Conservation (phyloP, 768 basidiomycete genomes). For the Boletus insuetus region DNA sequence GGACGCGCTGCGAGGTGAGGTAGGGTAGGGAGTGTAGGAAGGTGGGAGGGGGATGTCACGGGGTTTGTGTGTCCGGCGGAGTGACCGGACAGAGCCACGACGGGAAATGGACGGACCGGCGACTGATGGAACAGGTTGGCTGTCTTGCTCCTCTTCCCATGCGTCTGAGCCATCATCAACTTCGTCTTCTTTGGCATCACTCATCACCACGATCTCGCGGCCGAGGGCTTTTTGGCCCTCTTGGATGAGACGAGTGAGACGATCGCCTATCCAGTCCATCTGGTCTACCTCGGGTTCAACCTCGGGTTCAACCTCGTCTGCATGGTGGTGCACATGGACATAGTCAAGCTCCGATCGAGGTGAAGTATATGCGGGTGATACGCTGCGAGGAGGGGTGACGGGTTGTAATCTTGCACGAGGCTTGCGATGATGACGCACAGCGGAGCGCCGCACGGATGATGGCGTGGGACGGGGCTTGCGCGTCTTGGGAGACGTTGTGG, state of each 20-base stretch:
- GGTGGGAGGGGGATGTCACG: conserved; percentile 26
- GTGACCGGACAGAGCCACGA: conserved; percentile 26
- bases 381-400: conserved; percentile 27
- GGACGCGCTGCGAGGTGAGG: conserved; percentile 30
- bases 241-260: conserved; percentile 65
- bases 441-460: conserved; percentile 34
- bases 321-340: too few species aligned
- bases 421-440: conserved; percentile 36
- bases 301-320: conserved; percentile 32
- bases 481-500: too few species aligned
- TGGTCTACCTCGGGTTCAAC: conserved; percentile 39
- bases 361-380: conserved; percentile 27
- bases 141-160: conserved; percentile 65
- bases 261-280: conserved; percentile 49
- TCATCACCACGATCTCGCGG: conserved; percentile 76
- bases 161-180: conserved; percentile 71
- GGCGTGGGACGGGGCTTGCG: conserved; percentile 37
- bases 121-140: not conserved
- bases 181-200: conserved; percentile 70
- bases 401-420: conserved; percentile 19
- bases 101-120: conserved; percentile 23
- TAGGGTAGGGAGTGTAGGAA: conserved; percentile 27
- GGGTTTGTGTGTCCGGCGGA: conserved; percentile 22
- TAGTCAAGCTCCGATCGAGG: conserved; percentile 46
- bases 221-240: conserved; percentile 77